Evolutionary conservation across 495 filamentous ascomycete genomes (phyloP).

Genomic region (Penicillium bialowiezense): DNA sequence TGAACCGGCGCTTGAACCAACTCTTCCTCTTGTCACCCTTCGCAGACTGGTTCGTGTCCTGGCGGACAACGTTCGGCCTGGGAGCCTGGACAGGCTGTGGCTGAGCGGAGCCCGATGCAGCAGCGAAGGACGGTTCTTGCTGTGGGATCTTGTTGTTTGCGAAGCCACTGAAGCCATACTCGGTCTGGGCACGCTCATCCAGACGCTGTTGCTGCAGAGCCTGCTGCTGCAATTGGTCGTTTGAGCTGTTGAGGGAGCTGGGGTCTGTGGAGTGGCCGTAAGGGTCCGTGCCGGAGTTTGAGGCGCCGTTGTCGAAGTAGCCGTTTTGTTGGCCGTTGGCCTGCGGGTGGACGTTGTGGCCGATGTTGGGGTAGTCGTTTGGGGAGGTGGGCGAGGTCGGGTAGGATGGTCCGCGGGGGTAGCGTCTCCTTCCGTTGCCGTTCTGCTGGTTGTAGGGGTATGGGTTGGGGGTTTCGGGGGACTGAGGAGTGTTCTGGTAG

Average conservation of each 20-base stretch:
- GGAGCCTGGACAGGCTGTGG: conserved; percentile 2
- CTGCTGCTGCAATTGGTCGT: conserved; percentile 66
- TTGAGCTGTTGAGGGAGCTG: conserved; percentile 86
- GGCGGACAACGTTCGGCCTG: conserved; percentile 13
- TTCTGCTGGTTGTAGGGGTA: conserved; percentile 37
- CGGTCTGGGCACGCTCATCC: conserved; percentile 49
- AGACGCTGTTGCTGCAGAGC: conserved; percentile 36
- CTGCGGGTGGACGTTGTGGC: conserved; percentile 29
- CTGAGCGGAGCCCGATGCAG: neutral
- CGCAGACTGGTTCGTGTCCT: conserved; percentile 14
- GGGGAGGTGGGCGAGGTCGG: neutral
- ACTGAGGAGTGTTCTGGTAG: conserved; percentile 33
- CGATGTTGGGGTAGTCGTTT: conserved; percentile 18
- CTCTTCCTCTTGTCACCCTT: conserved; percentile 73
- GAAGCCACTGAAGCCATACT: conserved; percentile 57
- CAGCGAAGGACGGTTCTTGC: neutral
- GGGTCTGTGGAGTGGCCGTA: conserved; percentile 83
- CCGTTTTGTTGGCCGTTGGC: conserved; percentile 29
- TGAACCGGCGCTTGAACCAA: conserved; percentile 83
- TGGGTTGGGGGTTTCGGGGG: conserved; percentile 38
- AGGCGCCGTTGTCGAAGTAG: conserved; percentile 78
- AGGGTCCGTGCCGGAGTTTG: conserved; percentile 62
- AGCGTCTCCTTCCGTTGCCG: conserved; percentile 14
- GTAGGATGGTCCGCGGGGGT: conserved; percentile 30
- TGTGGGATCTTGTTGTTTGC: conserved; percentile 21